These are phyloP conservation scores for Phaeoacremonium minimum DNA, from an alignment of 2,329 filamentous ascomycete genomes.

Conservation along the genomic window DNA sequence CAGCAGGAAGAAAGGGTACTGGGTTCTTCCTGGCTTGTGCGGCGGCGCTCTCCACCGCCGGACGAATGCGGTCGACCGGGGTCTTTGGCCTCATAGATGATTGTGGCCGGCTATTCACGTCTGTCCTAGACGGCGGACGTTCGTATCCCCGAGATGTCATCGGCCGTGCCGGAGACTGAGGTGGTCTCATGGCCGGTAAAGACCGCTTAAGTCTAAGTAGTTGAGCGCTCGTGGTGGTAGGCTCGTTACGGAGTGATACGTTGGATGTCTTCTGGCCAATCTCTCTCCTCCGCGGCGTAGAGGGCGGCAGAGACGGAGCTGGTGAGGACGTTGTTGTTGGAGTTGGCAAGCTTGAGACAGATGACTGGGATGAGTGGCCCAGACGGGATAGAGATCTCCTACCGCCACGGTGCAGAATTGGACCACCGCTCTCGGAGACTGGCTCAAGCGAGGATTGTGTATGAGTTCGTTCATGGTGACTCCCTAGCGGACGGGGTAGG, in stretches of 20 bases:
- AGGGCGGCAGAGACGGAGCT: constrained; percentile 45
- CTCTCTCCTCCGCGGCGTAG: constrained; percentile 58
- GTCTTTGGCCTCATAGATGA: constrained; percentile 63
- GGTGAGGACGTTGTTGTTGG: constrained; percentile 53
- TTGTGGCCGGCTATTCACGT: constrained; percentile 40
- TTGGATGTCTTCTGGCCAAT: constrained; percentile 51
- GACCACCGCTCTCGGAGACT: constrained; percentile 83
- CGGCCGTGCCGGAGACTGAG: constrained; percentile 48
- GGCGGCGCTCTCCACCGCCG: constrained; percentile 45
- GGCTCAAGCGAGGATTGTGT: constrained; percentile 79
- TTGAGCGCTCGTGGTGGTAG: constrained; percentile 63
- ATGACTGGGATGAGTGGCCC: constrained; percentile 66
- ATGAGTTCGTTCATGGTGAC: constrained; percentile 58
- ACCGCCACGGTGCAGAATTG: constrained; percentile 50
- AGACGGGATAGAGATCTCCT: constrained; percentile 64
- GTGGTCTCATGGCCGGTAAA: constrained; percentile 52
- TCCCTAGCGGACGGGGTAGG: constrained; percentile 69
- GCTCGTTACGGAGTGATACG: constrained; percentile 50
- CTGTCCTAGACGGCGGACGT: constrained; percentile 56
- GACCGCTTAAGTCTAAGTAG: constrained; percentile 63
- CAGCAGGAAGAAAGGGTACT: constrained; percentile 75
- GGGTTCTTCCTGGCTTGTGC: constrained; percentile 55
- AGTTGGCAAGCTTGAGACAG: constrained; percentile 58
- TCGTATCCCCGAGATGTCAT: constrained; percentile 40
- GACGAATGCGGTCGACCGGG: constrained; percentile 59